phyloP scores from a whole-genome alignment of 176 grass and related monocot genomes.

The Miscanthus lutarioriparius region DNA sequence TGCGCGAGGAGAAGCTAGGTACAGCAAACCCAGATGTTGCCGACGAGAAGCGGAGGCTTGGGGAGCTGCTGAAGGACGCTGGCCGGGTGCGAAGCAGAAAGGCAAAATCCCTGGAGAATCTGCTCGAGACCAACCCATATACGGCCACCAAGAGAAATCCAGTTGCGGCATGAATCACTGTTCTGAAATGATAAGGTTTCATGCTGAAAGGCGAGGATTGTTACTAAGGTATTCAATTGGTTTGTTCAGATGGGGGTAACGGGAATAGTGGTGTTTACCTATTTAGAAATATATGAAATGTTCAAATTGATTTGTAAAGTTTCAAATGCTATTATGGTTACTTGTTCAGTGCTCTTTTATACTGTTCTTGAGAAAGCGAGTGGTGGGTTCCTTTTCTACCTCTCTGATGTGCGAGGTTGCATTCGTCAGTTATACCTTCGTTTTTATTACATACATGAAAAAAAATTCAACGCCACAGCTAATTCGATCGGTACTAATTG shows the following conservation, averaged over 20 bases:
- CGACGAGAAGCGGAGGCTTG: conserved; percentile 89
- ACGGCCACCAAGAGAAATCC: conserved; percentile 44
- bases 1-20: conserved; percentile 92
- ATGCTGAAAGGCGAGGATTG: not conserved
- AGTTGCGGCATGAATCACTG: conserved; percentile 42
- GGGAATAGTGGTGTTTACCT: conserved; percentile 32
- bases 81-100: conserved; percentile 86
- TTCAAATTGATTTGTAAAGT: conserved; percentile 57
- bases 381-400: not conserved
- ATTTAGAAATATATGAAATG: conserved; percentile 39
- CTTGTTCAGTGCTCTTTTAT: conserved; percentile 6
- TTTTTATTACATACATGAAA: not conserved
- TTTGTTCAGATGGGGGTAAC: conserved; percentile 35
- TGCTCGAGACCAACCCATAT: conserved; percentile 74
- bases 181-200: not conserved
- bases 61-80: conserved; percentile 85
- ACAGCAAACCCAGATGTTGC: conserved; percentile 92
- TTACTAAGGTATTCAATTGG: conserved; percentile 41
- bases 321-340: conserved; percentile 28
- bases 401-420: not conserved
- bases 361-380: not conserved
- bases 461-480: not conserved
- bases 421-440: not conserved
- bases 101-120: conserved; percentile 70
- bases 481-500: not conserved